These are phyloP conservation scores for Corchorus olitorius DNA, from an alignment of 345 rosid species.

Conservation along the genomic window DNA sequence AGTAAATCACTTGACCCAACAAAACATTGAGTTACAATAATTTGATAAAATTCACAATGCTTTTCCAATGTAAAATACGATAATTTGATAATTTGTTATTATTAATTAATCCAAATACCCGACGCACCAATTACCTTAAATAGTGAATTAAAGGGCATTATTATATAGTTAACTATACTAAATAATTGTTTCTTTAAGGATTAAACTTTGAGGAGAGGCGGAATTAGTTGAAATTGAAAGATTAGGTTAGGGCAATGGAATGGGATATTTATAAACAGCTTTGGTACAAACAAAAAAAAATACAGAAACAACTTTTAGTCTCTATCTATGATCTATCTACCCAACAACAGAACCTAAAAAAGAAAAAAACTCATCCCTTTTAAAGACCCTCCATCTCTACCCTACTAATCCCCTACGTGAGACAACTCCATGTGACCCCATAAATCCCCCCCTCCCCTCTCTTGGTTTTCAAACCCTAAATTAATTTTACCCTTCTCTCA, in stretches of 20 bases:
- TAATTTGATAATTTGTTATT: too few relatives aligned
- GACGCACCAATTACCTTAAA: too few relatives aligned
- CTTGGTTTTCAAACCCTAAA: conserved; percentile 47
- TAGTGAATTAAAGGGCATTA: too few relatives aligned
- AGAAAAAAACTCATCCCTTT: conserved; percentile 5
- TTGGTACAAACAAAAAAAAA: too few relatives aligned
- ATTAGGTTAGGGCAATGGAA: conserved; percentile 7
- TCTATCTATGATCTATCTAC: conserved; percentile 20
- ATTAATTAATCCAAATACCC: too few relatives aligned
- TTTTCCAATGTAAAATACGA: too few relatives aligned
- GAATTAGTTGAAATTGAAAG: conserved; percentile 11
- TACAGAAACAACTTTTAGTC: conserved; percentile 25
- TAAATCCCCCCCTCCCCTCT: conserved; percentile 13
- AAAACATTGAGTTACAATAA: too few relatives aligned
- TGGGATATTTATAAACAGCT: conserved; percentile 4
- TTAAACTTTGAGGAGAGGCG: too few relatives aligned
- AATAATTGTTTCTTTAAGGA: too few relatives aligned
- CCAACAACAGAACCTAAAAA: conserved; percentile 18
- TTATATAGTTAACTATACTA: too few relatives aligned
- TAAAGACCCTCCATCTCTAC: conserved; percentile 15
- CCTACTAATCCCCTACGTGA: conserved; percentile 22
- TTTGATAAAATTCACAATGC: too few relatives aligned
- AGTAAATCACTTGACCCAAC: too few relatives aligned
- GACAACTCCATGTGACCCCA: conserved; percentile 59
- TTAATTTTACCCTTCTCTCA: background rate